phyloP scores from a whole-genome alignment of 129 eudicot species.

The Apium graveolens region DNA sequence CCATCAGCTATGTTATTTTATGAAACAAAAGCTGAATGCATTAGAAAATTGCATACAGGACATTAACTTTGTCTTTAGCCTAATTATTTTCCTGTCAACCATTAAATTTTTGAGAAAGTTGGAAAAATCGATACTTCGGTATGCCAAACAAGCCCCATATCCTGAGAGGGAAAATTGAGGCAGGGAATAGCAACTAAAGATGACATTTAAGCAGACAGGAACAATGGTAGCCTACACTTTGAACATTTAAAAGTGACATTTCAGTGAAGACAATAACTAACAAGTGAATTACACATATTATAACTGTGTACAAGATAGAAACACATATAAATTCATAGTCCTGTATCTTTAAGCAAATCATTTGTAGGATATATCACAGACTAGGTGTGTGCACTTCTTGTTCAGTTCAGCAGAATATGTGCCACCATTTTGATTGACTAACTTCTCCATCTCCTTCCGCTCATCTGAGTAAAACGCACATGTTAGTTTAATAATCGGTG shows the following conservation, averaged over 20 bases:
- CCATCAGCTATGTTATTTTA: background rate
- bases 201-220: background rate
- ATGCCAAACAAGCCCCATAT: background rate
- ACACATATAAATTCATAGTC: background rate
- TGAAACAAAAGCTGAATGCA: background rate
- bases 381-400: slow-evolving; percentile 68
- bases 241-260: background rate
- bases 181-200: background rate
- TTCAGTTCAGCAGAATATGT: slow-evolving; percentile 88
- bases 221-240: background rate
- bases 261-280: background rate
- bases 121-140: background rate
- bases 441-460: slow-evolving; percentile 72
- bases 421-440: slow-evolving; percentile 73
- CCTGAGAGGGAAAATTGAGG: background rate
- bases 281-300: background rate
- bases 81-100: background rate
- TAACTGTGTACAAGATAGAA: background rate
- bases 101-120: background rate
- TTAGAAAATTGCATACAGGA: background rate
- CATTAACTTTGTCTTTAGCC: background rate
- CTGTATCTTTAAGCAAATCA: background rate
- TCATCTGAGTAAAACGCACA: slow-evolving; percentile 35
- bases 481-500: slow-evolving; percentile 8
- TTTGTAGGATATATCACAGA: slow-evolving; percentile 84